Base-by-base conservation (phyloP, 805 yeast species). In the Candida peoriensis region DNA sequence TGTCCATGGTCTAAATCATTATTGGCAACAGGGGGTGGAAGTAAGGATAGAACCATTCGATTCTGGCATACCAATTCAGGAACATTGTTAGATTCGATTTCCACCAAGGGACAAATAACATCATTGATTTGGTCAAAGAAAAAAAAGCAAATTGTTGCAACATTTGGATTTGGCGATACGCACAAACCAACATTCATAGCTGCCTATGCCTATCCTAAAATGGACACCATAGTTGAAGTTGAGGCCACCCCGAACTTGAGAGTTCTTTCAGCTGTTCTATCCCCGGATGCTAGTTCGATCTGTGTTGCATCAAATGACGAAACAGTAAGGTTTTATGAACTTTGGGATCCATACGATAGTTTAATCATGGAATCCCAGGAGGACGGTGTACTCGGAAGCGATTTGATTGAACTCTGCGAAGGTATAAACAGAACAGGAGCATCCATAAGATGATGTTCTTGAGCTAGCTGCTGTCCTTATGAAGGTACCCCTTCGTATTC, bases 401-500 rank as follows among this genome's bases (percentile, higher is more conserved):
- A 70, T 11, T 57, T 78, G 17, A 70, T 76, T 15, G 87, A 78
- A 32, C 58, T 74, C 20, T 57, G 60, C 27, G 88, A 80, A 53
- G 83, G 83, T 0, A 64, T 76, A 3, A 50, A 55, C 6, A 53
- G 46, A 21, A 38, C 36, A 17, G 52, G 44, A 19, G 60, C 52
- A n/a, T 23, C 41, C 1, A 47, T 61, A 10, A 50, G 64, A 36
- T 58, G 33, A 41, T 9, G 11, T 20, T 17, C 12, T 30, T 20
- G 20, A 22, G 8, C 9, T 12, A 24, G 15, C 6, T 7, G 26
- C 15, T 8, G 13, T 7, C 3, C 3, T 44, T 30, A 87, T 3
- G 87, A 75, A 10, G 97, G 96, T 8, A 86, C 90, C 5, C 96
- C 96, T 56, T 89, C 96, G 46, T 74, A 78, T 39, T 83, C 93